Evolutionary conservation across 2,329 filamentous ascomycete species (phyloP).

Genomic region (Meredithiella fracta): DNA sequence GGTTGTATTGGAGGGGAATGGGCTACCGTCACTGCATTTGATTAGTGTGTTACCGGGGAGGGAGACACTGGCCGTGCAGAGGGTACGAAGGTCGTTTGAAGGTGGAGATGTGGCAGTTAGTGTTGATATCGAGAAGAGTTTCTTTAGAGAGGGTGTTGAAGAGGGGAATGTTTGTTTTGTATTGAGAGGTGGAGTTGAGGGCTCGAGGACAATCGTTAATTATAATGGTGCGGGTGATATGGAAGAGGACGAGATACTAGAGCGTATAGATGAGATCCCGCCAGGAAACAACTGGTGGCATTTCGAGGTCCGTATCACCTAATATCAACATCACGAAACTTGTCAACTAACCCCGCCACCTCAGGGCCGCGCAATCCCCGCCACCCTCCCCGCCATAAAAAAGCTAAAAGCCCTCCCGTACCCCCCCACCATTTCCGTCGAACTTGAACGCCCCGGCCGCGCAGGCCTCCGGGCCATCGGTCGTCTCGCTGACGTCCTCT

Average conservation of each 20-base stretch:
- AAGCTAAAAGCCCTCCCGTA: conserved; percentile 22
- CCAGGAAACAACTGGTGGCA: conserved; percentile 42
- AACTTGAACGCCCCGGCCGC: conserved; percentile 54
- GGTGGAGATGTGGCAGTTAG: conserved; percentile 23
- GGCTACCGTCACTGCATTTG: neutral
- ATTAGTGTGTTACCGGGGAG: neutral
- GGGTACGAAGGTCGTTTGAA: neutral
- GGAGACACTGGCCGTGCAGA: neutral
- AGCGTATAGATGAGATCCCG: conserved; percentile 23
- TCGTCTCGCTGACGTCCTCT: conserved; percentile 49
- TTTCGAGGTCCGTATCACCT: conserved; percentile 43
- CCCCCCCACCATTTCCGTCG: conserved; percentile 45
- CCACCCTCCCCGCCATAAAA: conserved; percentile 41
- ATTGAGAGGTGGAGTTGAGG: conserved; percentile 40
- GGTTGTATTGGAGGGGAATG: neutral
- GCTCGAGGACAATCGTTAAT: conserved; percentile 54
- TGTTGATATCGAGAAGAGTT: conserved; percentile 37
- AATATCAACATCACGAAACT: neutral
- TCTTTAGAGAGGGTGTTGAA: conserved; percentile 39
- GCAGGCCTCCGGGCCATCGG: conserved; percentile 43
- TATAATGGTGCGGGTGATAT: conserved; percentile 53
- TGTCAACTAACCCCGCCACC: neutral
- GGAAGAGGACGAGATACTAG: conserved; percentile 42
- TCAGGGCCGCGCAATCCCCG: conserved; percentile 47
- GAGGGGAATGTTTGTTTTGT: conserved; percentile 53